phyloP scores from a whole-genome alignment of 805 yeast species.

The Kodamaea nitidulidarum region DNA sequence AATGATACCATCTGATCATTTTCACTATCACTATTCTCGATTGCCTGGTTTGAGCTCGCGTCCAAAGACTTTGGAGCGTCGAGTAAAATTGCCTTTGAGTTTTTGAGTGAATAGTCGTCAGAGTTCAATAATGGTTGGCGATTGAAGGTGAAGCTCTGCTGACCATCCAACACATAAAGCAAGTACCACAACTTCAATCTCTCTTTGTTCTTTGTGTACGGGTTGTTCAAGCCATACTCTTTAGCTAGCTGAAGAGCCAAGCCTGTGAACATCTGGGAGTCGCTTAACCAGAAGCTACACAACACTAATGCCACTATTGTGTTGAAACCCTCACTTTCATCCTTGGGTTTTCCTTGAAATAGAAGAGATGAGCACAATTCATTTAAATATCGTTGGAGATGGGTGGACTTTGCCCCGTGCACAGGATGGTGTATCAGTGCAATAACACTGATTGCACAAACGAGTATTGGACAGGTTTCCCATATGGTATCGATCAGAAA shows the following conservation, averaged over 20 bases:
- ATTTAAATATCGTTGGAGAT: constrained; percentile 29
- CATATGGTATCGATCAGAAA: constrained; percentile 49
- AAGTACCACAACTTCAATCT: constrained; percentile 63
- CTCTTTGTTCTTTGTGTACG: constrained; percentile 30
- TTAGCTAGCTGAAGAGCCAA: constrained; percentile 64
- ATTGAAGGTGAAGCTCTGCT: constrained; percentile 58
- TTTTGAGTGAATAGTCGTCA: constrained; percentile 40
- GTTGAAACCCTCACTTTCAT: constrained; percentile 50
- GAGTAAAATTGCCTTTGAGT: constrained; percentile 39
- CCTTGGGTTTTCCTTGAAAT: constrained; percentile 34
- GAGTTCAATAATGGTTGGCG: constrained; percentile 53
- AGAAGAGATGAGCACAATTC: constrained; percentile 32
- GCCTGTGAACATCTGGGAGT: constrained; percentile 62
- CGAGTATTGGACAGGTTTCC: constrained; percentile 52
- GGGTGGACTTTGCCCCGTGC: constrained; percentile 25
- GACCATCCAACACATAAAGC: constrained; percentile 62
- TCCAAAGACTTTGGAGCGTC: constrained; percentile 5
- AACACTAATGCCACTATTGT: constrained; percentile 60
- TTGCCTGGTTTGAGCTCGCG: not conserved
- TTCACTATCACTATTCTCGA: not conserved
- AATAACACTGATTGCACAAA: constrained; percentile 58
- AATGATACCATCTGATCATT: not conserved
- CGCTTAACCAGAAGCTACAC: constrained; percentile 66
- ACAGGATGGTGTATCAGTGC: constrained; percentile 58
- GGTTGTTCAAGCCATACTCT: constrained; percentile 44